Conservation (phyloP, 1,284 basidiomycete genomes). For the Sporisorium reilianum region DNA sequence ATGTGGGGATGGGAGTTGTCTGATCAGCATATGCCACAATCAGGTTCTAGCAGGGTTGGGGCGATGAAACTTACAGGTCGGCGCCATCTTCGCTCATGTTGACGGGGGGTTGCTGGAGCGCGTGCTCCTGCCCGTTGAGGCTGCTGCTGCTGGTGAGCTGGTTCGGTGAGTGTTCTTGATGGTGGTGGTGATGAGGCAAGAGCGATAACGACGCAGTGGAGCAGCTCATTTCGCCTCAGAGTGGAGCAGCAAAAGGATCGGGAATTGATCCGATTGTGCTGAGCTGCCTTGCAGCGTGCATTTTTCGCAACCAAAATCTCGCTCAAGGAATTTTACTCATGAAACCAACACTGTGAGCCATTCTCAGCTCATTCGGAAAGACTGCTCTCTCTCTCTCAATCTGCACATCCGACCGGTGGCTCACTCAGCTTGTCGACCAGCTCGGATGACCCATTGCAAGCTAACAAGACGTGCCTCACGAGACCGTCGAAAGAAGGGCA, state of each 20-base stretch:
- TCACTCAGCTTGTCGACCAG: not conserved
- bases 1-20: not conserved
- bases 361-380: no score
- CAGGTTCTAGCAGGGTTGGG: no score
- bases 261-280: not conserved
- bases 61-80: constrained; percentile 40
- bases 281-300: not conserved
- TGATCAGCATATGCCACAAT: not conserved
- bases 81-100: constrained; percentile 47
- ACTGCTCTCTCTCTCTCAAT: no score
- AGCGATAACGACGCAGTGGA: not conserved
- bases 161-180: not conserved
- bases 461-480: not conserved
- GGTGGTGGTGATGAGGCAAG: constrained; percentile 2
- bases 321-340: not conserved
- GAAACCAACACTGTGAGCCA: not conserved
- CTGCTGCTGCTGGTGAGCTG: constrained; percentile 4
- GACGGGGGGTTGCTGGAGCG: constrained; percentile 19
- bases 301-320: not conserved
- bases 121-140: constrained; percentile 15
- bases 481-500: not conserved
- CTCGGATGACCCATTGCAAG: not conserved
- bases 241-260: not conserved
- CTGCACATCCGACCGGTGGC: not conserved
- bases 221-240: not conserved